phyloP scores from a whole-genome alignment of 371 early-diverging fungal species.

The Rhizopus microsporus region DNA sequence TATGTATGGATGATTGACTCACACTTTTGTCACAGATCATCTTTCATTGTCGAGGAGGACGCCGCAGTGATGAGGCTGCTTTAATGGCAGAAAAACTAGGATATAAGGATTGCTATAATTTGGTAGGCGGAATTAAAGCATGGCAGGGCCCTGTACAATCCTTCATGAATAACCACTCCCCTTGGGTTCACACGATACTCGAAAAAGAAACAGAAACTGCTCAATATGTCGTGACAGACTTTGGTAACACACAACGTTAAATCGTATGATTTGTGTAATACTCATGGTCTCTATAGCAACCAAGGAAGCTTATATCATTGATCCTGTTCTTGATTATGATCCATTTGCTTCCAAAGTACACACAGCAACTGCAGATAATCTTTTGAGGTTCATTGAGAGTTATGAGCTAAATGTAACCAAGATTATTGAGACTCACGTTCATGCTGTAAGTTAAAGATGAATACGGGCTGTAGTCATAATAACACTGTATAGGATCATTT shows the following conservation, averaged over 20 bases:
- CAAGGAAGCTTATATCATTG: conserved; percentile 44
- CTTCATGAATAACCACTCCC: conserved; percentile 47
- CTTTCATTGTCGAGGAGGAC: conserved; percentile 47
- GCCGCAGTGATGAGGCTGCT: conserved; percentile 38
- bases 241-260: conserved; percentile 27
- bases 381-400: conserved; percentile 33
- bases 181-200: conserved; percentile 48
- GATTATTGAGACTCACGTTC: conserved; percentile 53
- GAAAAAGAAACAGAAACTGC: conserved; percentile 49
- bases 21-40: conserved; percentile 25
- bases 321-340: conserved; percentile 49
- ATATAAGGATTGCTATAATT: conserved; percentile 32
- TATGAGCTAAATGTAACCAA: conserved; percentile 41
- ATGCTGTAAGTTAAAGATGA: conserved; percentile 35
- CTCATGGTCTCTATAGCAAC: conserved; percentile 22
- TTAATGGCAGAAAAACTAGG: conserved; percentile 31
- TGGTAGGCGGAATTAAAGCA: conserved; percentile 38
- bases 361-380: conserved; percentile 27
- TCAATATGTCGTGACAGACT: conserved; percentile 45
- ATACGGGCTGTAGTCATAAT: not conserved
- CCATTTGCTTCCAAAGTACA: conserved; percentile 34
- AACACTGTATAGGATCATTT: conserved; percentile 40
- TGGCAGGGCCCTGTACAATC: conserved; percentile 41
- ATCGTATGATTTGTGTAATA: conserved; percentile 3
- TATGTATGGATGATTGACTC: not conserved